phyloP scores from a whole-genome alignment of 805 yeast species.

The Lipomyces mesembrius region DNA sequence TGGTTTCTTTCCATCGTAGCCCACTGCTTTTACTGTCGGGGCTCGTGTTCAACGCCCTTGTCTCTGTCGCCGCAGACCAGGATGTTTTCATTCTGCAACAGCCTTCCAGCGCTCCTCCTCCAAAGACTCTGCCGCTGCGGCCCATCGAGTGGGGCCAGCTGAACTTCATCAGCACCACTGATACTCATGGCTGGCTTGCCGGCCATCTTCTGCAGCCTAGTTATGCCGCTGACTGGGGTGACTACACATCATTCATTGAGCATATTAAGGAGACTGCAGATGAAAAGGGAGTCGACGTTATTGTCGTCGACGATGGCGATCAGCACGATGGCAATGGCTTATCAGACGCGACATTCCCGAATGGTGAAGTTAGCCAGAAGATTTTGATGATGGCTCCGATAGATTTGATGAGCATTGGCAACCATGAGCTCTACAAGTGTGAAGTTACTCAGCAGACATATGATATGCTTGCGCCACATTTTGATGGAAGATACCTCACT shows the following conservation, averaged over 20 bases:
- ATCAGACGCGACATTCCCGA: constrained; percentile 70
- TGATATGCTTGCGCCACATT: constrained; percentile 58
- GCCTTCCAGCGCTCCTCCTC: constrained; percentile 46
- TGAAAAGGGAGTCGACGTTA: constrained; percentile 59
- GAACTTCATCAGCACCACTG: constrained; percentile 92
- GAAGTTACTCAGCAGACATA: constrained; percentile 70
- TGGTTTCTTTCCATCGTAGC: not conserved
- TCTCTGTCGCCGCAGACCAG: constrained; percentile 13
- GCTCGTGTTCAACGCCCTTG: constrained; percentile 2
- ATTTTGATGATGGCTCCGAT: constrained; percentile 67
- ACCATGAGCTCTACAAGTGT: constrained; percentile 82
- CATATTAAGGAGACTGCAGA: constrained; percentile 56
- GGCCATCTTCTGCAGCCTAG: constrained; percentile 82
- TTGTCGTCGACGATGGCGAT: constrained; percentile 88
- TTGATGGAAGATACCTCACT: constrained; percentile 64
- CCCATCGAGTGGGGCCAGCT: constrained; percentile 70
- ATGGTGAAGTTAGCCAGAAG: constrained; percentile 65
- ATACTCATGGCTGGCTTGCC: constrained; percentile 94
- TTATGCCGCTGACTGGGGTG: constrained; percentile 92
- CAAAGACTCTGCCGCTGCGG: constrained; percentile 51
- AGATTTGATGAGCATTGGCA: constrained; percentile 84
- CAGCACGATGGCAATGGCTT: constrained; percentile 94
- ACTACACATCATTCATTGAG: constrained; percentile 69
- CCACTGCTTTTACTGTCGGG: constrained; percentile 1
- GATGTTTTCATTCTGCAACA: constrained; percentile 40